These are phyloP conservation scores for Mycena rebaudengoi DNA, from an alignment of 768 basidiomycete genomes.

Conservation along the genomic window DNA sequence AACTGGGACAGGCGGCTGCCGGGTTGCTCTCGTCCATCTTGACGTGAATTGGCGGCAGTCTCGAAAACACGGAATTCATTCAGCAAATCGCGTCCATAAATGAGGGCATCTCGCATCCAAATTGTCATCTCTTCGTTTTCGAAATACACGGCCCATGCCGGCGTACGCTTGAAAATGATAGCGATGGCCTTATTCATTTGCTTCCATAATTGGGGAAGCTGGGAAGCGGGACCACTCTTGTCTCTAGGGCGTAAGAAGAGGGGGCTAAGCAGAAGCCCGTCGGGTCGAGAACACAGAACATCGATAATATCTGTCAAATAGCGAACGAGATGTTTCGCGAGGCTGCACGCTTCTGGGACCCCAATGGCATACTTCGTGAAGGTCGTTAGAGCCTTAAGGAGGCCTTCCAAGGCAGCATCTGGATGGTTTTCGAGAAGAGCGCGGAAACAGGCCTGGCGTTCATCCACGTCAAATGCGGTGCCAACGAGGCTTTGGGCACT, in stretches of 20 bases:
- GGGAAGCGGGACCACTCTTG: slow-evolving; percentile 54
- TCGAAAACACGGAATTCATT: slow-evolving; percentile 85
- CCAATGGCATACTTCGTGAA: slow-evolving; percentile 69
- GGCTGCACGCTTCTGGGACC: slow-evolving; percentile 85
- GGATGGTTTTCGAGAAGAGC: slow-evolving; percentile 76
- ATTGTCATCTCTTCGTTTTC: slow-evolving; percentile 86
- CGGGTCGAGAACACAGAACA: slow-evolving; percentile 76
- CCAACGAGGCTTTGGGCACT: slow-evolving; percentile 84
- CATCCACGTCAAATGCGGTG: slow-evolving; percentile 89
- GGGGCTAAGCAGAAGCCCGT: slow-evolving; percentile 71
- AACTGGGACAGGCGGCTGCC: slow-evolving; percentile 63
- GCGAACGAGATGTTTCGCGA: slow-evolving; percentile 91
- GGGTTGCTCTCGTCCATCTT: slow-evolving; percentile 38
- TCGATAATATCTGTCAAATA: slow-evolving; percentile 95
- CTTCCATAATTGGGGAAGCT: slow-evolving; percentile 80
- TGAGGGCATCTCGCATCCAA: slow-evolving; percentile 99
- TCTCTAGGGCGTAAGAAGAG: slow-evolving; percentile 58
- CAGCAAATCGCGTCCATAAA: slow-evolving; percentile 89
- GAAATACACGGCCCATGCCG: slow-evolving; percentile 82
- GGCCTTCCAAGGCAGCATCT: slow-evolving; percentile 71
- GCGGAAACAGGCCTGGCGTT: slow-evolving; percentile 87
- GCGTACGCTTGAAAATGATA: slow-evolving; percentile 86
- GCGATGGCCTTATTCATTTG: slow-evolving; percentile 82
- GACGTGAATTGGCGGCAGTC: slow-evolving; percentile 57
- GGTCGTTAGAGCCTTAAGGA: slow-evolving; percentile 69